Evolutionary conservation across 2,329 filamentous ascomycete genomes (phyloP).

Genomic region (Beauveria pseudobassiana): DNA sequence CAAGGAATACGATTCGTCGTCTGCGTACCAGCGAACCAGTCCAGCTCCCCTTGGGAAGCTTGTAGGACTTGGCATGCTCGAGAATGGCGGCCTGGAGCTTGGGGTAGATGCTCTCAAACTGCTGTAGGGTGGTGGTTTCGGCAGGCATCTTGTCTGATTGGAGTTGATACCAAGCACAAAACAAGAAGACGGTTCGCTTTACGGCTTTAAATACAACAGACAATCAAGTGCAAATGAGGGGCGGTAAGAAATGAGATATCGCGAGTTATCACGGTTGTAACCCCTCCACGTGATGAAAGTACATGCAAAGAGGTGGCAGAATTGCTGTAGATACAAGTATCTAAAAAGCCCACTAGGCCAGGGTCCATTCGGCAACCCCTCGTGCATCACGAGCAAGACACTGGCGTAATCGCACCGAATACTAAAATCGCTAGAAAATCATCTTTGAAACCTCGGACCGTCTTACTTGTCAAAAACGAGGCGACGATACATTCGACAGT

Average conservation of each 20-base stretch:
- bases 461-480: not conserved
- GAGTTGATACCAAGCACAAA: not conserved
- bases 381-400: not conserved
- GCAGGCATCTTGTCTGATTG: constrained; percentile 23
- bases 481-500: not conserved
- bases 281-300: constrained; percentile 9
- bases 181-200: not conserved
- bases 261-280: not conserved
- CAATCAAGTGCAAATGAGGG: not conserved
- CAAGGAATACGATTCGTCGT: not conserved
- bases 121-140: constrained; percentile 67
- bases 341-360: not conserved
- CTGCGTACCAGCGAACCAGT: constrained; percentile 77
- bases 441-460: not conserved
- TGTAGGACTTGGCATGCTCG: constrained; percentile 71
- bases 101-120: constrained; percentile 88
- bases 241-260: constrained; percentile 8
- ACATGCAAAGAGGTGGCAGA: not conserved
- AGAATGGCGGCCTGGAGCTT: constrained; percentile 77
- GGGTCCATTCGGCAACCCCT: not conserved
- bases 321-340: not conserved
- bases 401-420: not conserved
- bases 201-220: not conserved
- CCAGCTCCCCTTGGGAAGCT: constrained; percentile 67
- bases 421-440: not conserved